Conservation (phyloP, 768 basidiomycete genomes). For the Mycena pura region DNA sequence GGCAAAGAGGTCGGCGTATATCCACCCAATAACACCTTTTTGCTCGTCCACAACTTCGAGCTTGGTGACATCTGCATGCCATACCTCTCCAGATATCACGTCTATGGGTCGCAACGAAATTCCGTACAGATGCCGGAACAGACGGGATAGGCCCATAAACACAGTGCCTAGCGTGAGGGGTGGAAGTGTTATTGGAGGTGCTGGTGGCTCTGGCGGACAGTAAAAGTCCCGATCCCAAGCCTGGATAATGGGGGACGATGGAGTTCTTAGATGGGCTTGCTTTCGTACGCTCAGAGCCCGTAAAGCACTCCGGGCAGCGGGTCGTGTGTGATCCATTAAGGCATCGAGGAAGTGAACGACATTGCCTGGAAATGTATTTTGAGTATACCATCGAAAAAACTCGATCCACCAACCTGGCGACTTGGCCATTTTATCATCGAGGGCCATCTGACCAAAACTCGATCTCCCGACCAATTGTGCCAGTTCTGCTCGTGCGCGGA, state of each 20-base stretch:
- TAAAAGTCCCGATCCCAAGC: slow-evolving; percentile 99
- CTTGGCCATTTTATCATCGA: slow-evolving; percentile 97
- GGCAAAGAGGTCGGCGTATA: slow-evolving; percentile 92
- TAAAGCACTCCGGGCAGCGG: slow-evolving; percentile 78
- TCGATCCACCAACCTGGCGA: slow-evolving; percentile 68
- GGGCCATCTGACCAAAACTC: slow-evolving; percentile 86
- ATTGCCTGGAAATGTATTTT: slow-evolving; percentile 66
- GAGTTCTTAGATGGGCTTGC: slow-evolving; percentile 69
- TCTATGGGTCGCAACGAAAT: slow-evolving; percentile 78
- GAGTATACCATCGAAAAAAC: neutral
- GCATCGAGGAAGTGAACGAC: slow-evolving; percentile 87
- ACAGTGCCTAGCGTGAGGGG: slow-evolving; percentile 88
- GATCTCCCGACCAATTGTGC: slow-evolving; percentile 84
- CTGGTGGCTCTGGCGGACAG: slow-evolving; percentile 78
- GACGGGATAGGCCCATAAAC: slow-evolving; percentile 87
- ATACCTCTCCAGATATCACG: slow-evolving; percentile 79
- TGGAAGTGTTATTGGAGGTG: slow-evolving; percentile 75
- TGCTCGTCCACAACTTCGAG: slow-evolving; percentile 92
- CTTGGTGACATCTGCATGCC: slow-evolving; percentile 89
- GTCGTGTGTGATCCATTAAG: slow-evolving; percentile 79
- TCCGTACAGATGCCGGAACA: slow-evolving; percentile 90
- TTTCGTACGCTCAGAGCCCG: slow-evolving; percentile 72
- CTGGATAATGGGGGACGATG: slow-evolving; percentile 69
- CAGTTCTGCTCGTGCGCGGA: slow-evolving; percentile 80
- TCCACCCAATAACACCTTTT: slow-evolving; percentile 87